These are phyloP conservation scores for Talaromyces sp. DNA, from an alignment of 2,329 filamentous ascomycete genomes.

Conservation along the genomic window DNA sequence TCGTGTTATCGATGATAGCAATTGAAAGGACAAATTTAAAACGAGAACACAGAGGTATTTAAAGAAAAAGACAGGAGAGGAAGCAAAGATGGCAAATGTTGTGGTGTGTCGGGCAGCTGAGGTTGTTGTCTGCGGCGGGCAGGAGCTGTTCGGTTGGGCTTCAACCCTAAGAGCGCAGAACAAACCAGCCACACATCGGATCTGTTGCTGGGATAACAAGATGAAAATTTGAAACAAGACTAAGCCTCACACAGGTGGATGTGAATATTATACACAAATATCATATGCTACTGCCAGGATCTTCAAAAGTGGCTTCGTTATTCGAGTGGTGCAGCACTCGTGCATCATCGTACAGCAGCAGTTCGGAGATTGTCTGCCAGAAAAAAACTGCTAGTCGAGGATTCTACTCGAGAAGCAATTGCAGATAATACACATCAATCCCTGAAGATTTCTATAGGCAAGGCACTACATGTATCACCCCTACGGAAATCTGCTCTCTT, in stretches of 20 bases:
- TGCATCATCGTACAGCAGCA: constrained; percentile 6
- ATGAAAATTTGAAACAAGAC: not conserved
- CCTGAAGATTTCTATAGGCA: not conserved
- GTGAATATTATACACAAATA: not conserved
- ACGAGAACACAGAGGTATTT: not conserved
- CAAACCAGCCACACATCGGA: not conserved
- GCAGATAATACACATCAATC: not conserved
- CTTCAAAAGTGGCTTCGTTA: not conserved
- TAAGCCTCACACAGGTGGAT: not conserved
- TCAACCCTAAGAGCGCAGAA: constrained; percentile 5
- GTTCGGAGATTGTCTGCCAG: not conserved
- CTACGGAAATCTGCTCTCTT: no score
- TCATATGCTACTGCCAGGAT: not conserved
- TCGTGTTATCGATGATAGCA: not conserved
- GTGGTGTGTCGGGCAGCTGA: constrained; percentile 10
- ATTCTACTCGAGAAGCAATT: not conserved
- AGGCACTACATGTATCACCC: not conserved
- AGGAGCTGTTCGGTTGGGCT: constrained; percentile 9
- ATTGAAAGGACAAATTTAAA: not conserved
- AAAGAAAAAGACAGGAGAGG: not conserved
- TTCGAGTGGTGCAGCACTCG: not conserved
- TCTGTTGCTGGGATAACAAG: not conserved
- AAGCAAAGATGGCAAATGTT: not conserved
- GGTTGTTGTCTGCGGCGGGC: not conserved
- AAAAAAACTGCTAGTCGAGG: not conserved